These are phyloP conservation scores for Candida buenavistaensis DNA, from an alignment of 1,139 yeast genomes.

Conservation along the genomic window DNA sequence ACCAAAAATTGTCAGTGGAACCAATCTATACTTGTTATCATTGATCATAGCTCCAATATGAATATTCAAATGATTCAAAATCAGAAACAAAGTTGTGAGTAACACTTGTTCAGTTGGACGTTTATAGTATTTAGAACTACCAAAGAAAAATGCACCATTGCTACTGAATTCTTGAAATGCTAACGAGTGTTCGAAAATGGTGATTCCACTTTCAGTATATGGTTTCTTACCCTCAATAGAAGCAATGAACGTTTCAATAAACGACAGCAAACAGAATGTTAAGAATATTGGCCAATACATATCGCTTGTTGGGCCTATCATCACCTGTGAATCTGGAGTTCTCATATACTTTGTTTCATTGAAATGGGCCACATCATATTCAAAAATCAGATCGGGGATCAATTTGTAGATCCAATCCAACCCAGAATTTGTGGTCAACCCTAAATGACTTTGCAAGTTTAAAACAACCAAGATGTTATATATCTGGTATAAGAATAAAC, in stretches of 20 bases:
- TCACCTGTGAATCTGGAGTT: conserved; percentile 32
- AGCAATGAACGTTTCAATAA: conserved; percentile 68
- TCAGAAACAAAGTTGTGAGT: conserved; percentile 50
- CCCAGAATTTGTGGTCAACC: conserved; percentile 19
- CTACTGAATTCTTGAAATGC: conserved; percentile 71
- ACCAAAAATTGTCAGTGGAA: conserved; percentile 63
- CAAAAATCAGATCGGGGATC: conserved; percentile 27
- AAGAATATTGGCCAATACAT: conserved; percentile 67
- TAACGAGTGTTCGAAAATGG: conserved; percentile 70
- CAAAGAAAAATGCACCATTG: conserved; percentile 32
- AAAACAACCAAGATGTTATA: conserved; percentile 40
- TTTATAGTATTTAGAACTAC: conserved; percentile 21
- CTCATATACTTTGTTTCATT: conserved; percentile 32
- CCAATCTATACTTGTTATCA: conserved; percentile 52
- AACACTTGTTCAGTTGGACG: conserved; percentile 57
- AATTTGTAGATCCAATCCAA: conserved; percentile 20
- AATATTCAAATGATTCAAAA: conserved; percentile 53
- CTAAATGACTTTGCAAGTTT: conserved; percentile 24
- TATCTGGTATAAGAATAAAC: conserved; percentile 31
- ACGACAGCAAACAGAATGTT: conserved; percentile 61
- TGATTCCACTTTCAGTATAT: conserved; percentile 65
- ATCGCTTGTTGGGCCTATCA: conserved; percentile 53
- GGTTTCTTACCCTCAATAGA: conserved; percentile 61
- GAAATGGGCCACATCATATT: conserved; percentile 32
- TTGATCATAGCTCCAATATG: conserved; percentile 60